Evolutionary conservation across 345 rosid species (phyloP), one percentile per base, ranked within the genome.

Genomic region (Abelmoschus esculentus): DNA sequence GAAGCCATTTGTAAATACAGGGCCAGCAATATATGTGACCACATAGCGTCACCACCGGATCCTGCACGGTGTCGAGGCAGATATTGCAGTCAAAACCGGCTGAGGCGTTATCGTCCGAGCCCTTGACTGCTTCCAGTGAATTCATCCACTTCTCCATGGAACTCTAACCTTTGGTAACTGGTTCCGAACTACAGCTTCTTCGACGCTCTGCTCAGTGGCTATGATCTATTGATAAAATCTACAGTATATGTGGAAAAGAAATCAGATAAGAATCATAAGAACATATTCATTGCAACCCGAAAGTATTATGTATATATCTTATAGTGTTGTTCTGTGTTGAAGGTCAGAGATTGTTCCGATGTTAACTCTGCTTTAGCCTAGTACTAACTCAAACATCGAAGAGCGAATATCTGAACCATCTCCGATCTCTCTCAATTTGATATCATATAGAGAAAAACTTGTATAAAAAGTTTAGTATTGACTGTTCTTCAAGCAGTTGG

Each of bases 21-120:
- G 96, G 96, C 97, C 97, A 93, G 73, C 98, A 93, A 74, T 81
- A 93, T 65, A 93, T 89, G 72, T 93, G 98, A 60, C 98, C 98
- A 0, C 97, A 93, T 66, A 85, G 89, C 0, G 97, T 93, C 3
- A 93, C 95, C 42, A 93, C 96, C 0, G 98, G 97, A 15, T 93
- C 97, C 58, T 81, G 89, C 31, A 87, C 97, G 0, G 82, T 54
- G 38, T 93, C 95, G 31, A 93, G 75, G 80, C 98, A 93, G 54
- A 93, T 93, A 72, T 88, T 86, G 84, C 96, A 90, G 57, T 88
- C 90, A 22, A 90, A 87, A 28, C 85, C 80, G 13, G 77, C 73
- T 5, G 81, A 74, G 7, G 46, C 75, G 17, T 6, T 69, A 22
- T 78, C 79, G 70, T 73, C 79, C 47, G 76, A 76, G 34, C 40